Evolutionary conservation across 257 asterid species (phyloP).

Genomic region (Capsicum pubescens): DNA sequence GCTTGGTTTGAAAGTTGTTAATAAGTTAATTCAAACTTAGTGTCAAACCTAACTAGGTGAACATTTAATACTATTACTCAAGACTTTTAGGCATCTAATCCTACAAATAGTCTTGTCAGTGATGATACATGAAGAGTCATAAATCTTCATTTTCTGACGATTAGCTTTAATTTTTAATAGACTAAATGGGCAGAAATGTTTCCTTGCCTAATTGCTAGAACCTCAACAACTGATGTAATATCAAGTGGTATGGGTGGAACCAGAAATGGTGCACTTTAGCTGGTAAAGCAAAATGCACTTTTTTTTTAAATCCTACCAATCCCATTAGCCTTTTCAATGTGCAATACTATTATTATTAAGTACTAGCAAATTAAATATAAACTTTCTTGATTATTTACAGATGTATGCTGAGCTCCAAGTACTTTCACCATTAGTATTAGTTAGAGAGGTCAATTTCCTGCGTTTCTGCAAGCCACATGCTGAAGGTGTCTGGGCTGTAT

Average conservation of each 20-base stretch:
- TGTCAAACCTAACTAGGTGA: neutral
- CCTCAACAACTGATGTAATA: conserved; percentile 54
- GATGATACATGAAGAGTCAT: neutral
- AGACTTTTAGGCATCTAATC: neutral
- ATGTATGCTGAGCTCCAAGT: too few species aligned
- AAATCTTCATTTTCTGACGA: neutral
- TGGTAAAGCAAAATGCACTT: conserved; percentile 48
- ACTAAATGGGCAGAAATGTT: conserved; percentile 69
- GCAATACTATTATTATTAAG: neutral
- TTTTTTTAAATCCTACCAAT: neutral
- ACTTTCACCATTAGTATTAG: too few species aligned
- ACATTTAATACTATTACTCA: neutral
- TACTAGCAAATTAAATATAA: neutral
- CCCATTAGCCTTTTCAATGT: neutral
- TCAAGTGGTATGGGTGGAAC: conserved; percentile 66
- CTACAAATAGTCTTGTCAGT: neutral
- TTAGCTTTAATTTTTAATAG: conserved; percentile 40
- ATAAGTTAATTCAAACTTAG: neutral
- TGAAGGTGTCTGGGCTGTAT: too few species aligned
- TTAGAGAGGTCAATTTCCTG: too few species aligned
- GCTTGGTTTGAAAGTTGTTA: neutral
- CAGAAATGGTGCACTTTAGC: conserved; percentile 69
- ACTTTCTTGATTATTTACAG: neutral
- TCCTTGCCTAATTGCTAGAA: conserved; percentile 56
- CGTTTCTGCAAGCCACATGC: too few species aligned